phyloP scores from a whole-genome alignment of 495 filamentous ascomycete genomes.

The Penicillium subrubescens region DNA sequence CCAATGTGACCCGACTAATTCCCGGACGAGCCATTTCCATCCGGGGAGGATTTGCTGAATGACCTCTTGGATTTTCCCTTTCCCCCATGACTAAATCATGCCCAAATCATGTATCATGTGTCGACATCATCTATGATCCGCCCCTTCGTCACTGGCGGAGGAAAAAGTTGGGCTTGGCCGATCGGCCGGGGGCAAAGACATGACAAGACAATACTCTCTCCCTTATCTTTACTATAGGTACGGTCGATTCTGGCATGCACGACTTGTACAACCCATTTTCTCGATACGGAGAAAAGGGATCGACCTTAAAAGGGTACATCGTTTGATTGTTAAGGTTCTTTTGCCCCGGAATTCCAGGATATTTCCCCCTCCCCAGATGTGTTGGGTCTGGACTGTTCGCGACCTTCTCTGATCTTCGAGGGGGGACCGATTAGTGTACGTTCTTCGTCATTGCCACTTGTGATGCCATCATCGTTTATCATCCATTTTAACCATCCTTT shows the following conservation, averaged over 20 bases:
- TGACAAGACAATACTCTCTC: not conserved
- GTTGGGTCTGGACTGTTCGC: not conserved
- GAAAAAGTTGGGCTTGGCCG: not conserved
- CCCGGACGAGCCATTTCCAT: slow-evolving; percentile 8
- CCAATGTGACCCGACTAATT: slow-evolving; percentile 19
- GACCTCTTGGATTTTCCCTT: slow-evolving; percentile 16
- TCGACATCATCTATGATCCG: slow-evolving; percentile 37
- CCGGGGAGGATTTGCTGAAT: slow-evolving; percentile 6
- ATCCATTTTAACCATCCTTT: slow-evolving; percentile 8
- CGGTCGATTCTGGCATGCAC: not conserved
- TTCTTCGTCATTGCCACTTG: slow-evolving; percentile 11
- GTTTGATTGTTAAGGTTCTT: not conserved
- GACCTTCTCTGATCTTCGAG: not conserved
- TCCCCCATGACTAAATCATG: slow-evolving; percentile 29
- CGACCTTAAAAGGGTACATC: not conserved
- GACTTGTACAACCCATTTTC: not conserved
- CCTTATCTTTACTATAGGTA: not conserved
- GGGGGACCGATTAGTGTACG: not conserved
- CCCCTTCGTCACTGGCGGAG: slow-evolving; percentile 18
- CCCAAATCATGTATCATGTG: slow-evolving; percentile 25
- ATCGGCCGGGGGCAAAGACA: not conserved
- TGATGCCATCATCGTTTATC: slow-evolving; percentile 21
- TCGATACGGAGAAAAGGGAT: not conserved
- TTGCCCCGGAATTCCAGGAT: slow-evolving; percentile 4
- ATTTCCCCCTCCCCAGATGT: not conserved